Evolutionary conservation across 176 grass and related monocot species (phyloP).

Genomic region (Avena sativa): DNA sequence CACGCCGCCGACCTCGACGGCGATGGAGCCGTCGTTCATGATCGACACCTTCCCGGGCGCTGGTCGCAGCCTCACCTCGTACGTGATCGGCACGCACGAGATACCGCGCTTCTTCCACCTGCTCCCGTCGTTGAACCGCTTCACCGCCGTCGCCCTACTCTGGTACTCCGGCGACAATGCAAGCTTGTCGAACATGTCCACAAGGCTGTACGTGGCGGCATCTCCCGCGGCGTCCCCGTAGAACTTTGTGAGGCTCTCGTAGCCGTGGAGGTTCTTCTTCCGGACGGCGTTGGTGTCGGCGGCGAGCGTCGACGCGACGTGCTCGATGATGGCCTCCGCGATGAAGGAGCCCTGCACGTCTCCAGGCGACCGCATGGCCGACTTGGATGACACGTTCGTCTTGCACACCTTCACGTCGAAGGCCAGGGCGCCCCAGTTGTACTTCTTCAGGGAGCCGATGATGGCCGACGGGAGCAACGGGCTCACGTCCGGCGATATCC

Average conservation of each 20-base stretch:
- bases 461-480: slow-evolving; percentile 1
- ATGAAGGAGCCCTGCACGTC: slow-evolving; percentile 86
- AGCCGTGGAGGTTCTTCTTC: slow-evolving; percentile 78
- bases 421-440: slow-evolving; percentile 78
- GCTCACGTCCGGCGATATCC: slow-evolving; percentile 62
- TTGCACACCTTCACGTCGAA: slow-evolving; percentile 79
- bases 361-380: slow-evolving; percentile 68
- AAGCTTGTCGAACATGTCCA: slow-evolving; percentile 70
- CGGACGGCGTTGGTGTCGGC: slow-evolving; percentile 57
- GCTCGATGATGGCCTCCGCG: slow-evolving; percentile 87
- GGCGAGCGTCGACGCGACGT: slow-evolving; percentile 64
- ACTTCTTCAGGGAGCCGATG: slow-evolving; percentile 68
- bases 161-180: slow-evolving; percentile 65
- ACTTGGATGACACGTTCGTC: slow-evolving; percentile 76
- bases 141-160: slow-evolving; percentile 30
- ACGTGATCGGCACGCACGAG: slow-evolving; percentile 75
- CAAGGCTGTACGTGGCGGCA: slow-evolving; percentile 66
- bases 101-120: slow-evolving; percentile 89
- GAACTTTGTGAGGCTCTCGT: slow-evolving; percentile 62
- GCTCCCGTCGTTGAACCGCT: slow-evolving; percentile 61
- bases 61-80: slow-evolving; percentile 34
- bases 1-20: slow-evolving; percentile 83
- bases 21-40: slow-evolving; percentile 81
- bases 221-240: slow-evolving; percentile 51
- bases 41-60: slow-evolving; percentile 87